A percentile compares a stretch with the other conserved stretches of the same genome.
Evolutionary conservation across 2,329 filamentous ascomycete genomes (phyloP).

Genomic region (Monosporascus sp.): DNA sequence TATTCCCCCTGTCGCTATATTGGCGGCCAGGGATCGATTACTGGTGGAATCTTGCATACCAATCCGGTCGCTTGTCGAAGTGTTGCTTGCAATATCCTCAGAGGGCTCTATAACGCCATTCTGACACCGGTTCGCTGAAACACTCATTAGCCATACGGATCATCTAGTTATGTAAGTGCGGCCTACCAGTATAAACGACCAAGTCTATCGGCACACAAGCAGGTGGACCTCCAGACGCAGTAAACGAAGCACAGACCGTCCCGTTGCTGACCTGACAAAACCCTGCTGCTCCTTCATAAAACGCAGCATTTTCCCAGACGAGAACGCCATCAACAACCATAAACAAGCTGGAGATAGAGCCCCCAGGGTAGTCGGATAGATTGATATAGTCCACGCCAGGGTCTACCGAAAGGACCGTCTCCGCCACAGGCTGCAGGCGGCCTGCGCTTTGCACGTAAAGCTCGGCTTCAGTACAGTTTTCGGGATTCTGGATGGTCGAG

Average conservation of each 20-base stretch:
- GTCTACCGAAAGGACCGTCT: constrained; percentile 8
- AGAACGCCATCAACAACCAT: constrained; percentile 7
- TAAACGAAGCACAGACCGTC: constrained; percentile 12
- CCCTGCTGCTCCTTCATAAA: constrained; percentile 9
- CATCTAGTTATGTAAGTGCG: background rate
- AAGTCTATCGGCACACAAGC: constrained; percentile 8
- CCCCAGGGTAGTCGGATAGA: constrained; percentile 2
- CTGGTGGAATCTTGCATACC: background rate
- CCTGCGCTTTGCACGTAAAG: constrained; percentile 6
- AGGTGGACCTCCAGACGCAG: constrained; percentile 3
- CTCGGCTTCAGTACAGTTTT: constrained; percentile 10
- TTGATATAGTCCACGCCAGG: constrained; percentile 9
- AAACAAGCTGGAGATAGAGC: constrained; percentile 8
- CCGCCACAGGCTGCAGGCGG: constrained; percentile 2
- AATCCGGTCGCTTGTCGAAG: background rate
- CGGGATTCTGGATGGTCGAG: background rate
- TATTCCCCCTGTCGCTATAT: too few species aligned
- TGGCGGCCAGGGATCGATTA: background rate
- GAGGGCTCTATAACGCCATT: constrained; percentile 3
- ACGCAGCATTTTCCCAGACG: constrained; percentile 10
- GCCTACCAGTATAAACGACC: constrained; percentile 11
- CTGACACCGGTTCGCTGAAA: constrained; percentile 4
- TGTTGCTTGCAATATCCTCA: background rate
- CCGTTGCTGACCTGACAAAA: constrained; percentile 9
- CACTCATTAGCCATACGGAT: background rate